Conservation (phyloP, 1,139 yeast genomes). For the Scheffersomyces parashehatae region DNA sequence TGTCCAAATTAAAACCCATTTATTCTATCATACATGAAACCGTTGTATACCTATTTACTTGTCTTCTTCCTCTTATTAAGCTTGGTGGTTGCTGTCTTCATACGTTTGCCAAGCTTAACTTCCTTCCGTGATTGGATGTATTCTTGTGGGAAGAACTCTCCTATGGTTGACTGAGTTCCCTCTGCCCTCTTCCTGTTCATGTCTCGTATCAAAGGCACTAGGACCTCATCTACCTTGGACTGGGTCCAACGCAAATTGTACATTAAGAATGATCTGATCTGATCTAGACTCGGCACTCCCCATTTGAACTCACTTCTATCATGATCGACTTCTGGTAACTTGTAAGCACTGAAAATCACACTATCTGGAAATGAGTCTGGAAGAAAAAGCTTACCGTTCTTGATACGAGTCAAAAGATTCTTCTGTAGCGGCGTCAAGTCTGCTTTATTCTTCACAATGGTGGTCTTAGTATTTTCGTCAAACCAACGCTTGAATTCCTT, state of each 20-base stretch:
- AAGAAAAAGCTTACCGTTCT: conserved; percentile 61
- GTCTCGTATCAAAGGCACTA: conserved; percentile 85
- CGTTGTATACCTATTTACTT: neutral
- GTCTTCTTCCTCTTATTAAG: conserved; percentile 30
- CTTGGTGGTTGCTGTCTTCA: conserved; percentile 57
- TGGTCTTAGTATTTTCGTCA: conserved; percentile 27
- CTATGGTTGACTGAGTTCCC: conserved; percentile 57
- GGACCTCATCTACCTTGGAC: conserved; percentile 74
- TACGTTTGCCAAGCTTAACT: conserved; percentile 56
- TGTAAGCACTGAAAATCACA: conserved; percentile 71
- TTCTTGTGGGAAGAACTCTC: conserved; percentile 61
- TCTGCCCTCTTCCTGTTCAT: conserved; percentile 61
- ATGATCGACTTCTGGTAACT: conserved; percentile 77
- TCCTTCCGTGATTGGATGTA: conserved; percentile 45
- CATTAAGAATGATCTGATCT: conserved; percentile 68
- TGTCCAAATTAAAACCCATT: too few relatives aligned
- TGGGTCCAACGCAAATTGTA: conserved; percentile 81
- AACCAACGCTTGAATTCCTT: conserved; percentile 40
- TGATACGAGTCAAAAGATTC: conserved; percentile 57
- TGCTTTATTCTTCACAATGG: conserved; percentile 12
- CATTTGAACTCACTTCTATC: conserved; percentile 79
- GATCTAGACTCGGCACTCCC: conserved; percentile 89
- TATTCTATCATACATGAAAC: neutral
- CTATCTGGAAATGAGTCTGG: conserved; percentile 70
- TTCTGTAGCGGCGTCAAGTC: conserved; percentile 34